phyloP scores from a whole-genome alignment of 495 filamentous ascomycete genomes.

The Penicillium antarcticum region DNA sequence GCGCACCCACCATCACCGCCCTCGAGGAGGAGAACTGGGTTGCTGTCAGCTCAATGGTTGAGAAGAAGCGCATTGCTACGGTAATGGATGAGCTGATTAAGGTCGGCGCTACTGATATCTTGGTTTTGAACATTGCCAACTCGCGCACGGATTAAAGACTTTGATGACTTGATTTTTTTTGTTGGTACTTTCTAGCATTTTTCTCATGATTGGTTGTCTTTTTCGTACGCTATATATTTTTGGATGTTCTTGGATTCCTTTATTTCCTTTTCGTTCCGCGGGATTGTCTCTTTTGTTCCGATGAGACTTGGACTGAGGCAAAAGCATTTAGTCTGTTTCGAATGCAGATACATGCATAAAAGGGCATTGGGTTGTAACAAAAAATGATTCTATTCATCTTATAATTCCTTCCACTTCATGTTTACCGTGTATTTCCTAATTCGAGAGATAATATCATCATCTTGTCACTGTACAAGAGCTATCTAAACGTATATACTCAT shows the following conservation, averaged over 20 bases:
- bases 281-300: conserved; percentile 1
- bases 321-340: conserved; percentile 2
- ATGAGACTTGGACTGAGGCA: background rate
- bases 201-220: conserved; percentile 10
- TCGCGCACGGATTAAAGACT: conserved; percentile 54
- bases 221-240: conserved; percentile 13
- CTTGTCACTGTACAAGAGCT: background rate
- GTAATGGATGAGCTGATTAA: conserved; percentile 87
- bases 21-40: conserved; percentile 91
- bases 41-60: conserved; percentile 89
- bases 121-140: conserved; percentile 86
- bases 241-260: conserved; percentile 3
- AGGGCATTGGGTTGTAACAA: conserved; percentile 15
- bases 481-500: background rate
- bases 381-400: background rate
- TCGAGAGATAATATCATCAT: background rate
- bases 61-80: conserved; percentile 79
- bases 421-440: background rate
- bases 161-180: conserved; percentile 8
- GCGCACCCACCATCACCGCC: conserved; percentile 84
- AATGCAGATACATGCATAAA: conserved; percentile 18
- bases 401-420: background rate
- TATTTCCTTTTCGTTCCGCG: conserved; percentile 1
- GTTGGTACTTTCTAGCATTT: conserved; percentile 6
- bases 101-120: conserved; percentile 81